Conservation (phyloP, 2,329 filamentous ascomycete genomes). For the Aspergillus sclerotialis region DNA sequence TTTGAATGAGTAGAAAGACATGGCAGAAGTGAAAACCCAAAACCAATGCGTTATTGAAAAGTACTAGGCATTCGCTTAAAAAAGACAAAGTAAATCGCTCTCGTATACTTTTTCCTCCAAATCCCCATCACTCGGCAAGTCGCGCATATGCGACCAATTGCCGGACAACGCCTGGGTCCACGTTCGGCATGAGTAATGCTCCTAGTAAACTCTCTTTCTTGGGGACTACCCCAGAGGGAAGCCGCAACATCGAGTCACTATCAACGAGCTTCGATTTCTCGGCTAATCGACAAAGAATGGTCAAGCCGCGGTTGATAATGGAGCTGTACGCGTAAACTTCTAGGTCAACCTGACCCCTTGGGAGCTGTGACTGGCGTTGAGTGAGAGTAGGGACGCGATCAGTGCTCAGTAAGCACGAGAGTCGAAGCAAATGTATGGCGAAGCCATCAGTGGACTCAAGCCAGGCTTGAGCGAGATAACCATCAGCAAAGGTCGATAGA, state of each 20-base stretch:
- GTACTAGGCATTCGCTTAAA: constrained; percentile 8
- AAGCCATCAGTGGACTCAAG: constrained; percentile 78
- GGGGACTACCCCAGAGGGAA: constrained; percentile 59
- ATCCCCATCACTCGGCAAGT: constrained; percentile 38
- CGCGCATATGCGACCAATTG: constrained; percentile 60
- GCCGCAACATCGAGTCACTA: constrained; percentile 41
- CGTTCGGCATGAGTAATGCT: constrained; percentile 59
- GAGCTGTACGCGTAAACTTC: constrained; percentile 37
- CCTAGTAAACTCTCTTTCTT: constrained; percentile 61
- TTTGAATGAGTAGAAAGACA: constrained; percentile 13
- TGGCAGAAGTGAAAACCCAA: constrained; percentile 12
- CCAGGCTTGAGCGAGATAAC: constrained; percentile 68
- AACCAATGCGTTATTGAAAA: constrained; percentile 9
- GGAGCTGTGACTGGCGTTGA: constrained; percentile 26
- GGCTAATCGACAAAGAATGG: constrained; percentile 59
- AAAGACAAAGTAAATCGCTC: constrained; percentile 6
- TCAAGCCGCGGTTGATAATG: constrained; percentile 62
- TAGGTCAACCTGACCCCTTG: constrained; percentile 30
- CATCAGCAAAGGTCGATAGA: constrained; percentile 68
- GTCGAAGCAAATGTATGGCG: constrained; percentile 67
- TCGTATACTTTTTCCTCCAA: constrained; percentile 6
- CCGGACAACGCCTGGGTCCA: constrained; percentile 57
- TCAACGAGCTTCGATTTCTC: constrained; percentile 57
- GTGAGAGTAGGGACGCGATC: constrained; percentile 44
- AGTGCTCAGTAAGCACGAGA: constrained; percentile 65